A percentile compares a stretch with the other conserved stretches of the same genome.
Evolutionary conservation across 2,329 filamentous ascomycete genomes (phyloP).

Genomic region (Ceratocystis cacaofunesta): DNA sequence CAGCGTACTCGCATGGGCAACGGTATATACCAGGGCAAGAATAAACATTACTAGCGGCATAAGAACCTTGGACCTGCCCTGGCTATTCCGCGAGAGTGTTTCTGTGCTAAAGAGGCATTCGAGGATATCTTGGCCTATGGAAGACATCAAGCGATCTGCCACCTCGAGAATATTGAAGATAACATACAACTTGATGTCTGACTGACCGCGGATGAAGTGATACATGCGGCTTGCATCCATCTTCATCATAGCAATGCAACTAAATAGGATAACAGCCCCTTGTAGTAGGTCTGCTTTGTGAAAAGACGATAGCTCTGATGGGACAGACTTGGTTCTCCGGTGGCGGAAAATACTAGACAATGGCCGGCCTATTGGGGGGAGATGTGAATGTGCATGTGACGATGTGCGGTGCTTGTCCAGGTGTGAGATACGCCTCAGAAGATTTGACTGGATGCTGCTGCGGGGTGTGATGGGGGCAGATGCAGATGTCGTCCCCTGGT

Average conservation of each 20-base stretch:
- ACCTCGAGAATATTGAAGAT: conserved; percentile 97
- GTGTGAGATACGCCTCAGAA: conserved; percentile 15
- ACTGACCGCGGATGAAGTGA: conserved; percentile 89
- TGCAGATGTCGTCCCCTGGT: neutral
- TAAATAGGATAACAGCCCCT: conserved; percentile 73
- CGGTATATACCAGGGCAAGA: conserved; percentile 73
- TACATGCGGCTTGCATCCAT: conserved; percentile 97
- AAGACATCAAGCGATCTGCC: conserved; percentile 75
- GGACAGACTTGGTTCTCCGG: conserved; percentile 65
- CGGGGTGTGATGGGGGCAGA: neutral
- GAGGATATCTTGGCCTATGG: conserved; percentile 86
- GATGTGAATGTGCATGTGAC: conserved; percentile 24
- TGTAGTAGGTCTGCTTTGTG: conserved; percentile 94
- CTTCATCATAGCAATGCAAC: conserved; percentile 70
- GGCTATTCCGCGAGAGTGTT: conserved; percentile 71
- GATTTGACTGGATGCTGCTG: conserved; percentile 1
- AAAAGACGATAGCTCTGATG: conserved; percentile 69
- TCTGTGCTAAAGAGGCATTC: conserved; percentile 92
- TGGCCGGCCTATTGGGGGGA: neutral
- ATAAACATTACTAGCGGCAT: conserved; percentile 84
- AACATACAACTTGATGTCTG: conserved; percentile 94
- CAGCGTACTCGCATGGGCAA: conserved; percentile 69
- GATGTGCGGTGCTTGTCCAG: conserved; percentile 19
- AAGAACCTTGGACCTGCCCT: conserved; percentile 81
- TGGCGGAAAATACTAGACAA: conserved; percentile 33